Evolutionary conservation across 306 rosid species (phyloP).

Genomic region (Vigna angularis): DNA sequence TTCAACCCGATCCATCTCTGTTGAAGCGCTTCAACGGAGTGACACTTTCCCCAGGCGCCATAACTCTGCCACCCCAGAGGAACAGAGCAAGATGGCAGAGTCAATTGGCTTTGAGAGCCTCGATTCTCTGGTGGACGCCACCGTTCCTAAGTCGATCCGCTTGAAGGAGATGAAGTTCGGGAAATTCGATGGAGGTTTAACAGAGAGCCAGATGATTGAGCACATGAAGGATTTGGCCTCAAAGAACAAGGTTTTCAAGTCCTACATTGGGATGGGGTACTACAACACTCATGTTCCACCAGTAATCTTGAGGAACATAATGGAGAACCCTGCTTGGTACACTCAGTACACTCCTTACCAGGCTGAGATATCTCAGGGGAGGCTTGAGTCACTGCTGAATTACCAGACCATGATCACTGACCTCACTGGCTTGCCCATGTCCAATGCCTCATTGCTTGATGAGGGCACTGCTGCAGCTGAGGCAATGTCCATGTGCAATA

Average conservation of each 20-base stretch:
- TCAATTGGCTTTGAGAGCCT: conserved; percentile 65
- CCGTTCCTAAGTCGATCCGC: conserved; percentile 92
- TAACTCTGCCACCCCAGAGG: conserved; percentile 92
- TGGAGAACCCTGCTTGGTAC: conserved; percentile 99
- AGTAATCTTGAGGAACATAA: conserved; percentile 89
- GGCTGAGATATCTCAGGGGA: conserved; percentile 97
- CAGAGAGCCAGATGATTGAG: conserved; percentile 89
- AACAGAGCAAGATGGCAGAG: conserved; percentile 80
- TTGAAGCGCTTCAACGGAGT: conserved; percentile 82
- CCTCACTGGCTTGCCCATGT: conserved; percentile 97
- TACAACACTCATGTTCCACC: conserved; percentile 93
- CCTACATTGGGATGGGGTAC: conserved; percentile 94
- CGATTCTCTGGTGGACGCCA: conserved; percentile 82
- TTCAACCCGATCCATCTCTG: conserved; percentile 75
- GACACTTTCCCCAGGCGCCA: conserved; percentile 95
- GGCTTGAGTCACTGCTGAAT: conserved; percentile 91
- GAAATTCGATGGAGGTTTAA: conserved; percentile 87
- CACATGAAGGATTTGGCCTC: conserved; percentile 87
- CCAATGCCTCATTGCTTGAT: conserved; percentile 97
- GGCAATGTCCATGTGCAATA: conserved; percentile 98
- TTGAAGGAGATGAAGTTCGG: conserved; percentile 68
- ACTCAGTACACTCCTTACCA: conserved; percentile 99
- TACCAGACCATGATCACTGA: conserved; percentile 88
- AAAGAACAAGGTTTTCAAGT: conserved; percentile 79
- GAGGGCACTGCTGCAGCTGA: conserved; percentile 99